Percentiles rank a stretch among this genome's conserved stretches.
These are phyloP conservation scores for Calonectria ilicicola DNA, from an alignment of 2,329 filamentous ascomycete species.

Conservation along the genomic window DNA sequence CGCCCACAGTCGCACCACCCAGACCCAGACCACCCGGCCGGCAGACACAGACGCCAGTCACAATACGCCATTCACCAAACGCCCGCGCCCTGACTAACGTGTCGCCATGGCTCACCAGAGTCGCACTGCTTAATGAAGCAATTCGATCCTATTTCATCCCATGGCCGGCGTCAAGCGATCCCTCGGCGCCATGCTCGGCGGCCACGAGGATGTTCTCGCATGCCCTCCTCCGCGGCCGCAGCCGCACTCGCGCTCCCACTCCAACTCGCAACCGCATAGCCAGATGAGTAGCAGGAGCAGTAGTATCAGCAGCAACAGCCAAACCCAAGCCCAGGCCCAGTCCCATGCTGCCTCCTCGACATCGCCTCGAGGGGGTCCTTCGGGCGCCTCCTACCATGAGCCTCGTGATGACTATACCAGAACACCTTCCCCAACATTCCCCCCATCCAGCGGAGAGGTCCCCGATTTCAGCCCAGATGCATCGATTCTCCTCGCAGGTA, in stretches of 20 bases:
- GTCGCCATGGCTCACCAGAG: slow-evolving; percentile 31
- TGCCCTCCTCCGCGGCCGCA: slow-evolving; percentile 21
- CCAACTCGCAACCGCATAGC: slow-evolving; percentile 28
- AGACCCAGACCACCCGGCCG: slow-evolving; percentile 1
- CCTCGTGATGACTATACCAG: slow-evolving; percentile 40
- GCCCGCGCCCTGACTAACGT: neutral
- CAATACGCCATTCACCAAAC: neutral
- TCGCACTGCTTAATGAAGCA: slow-evolving; percentile 34
- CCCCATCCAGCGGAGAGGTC: slow-evolving; percentile 43
- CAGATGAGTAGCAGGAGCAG: slow-evolving; percentile 28
- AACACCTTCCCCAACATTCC: slow-evolving; percentile 40
- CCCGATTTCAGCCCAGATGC: slow-evolving; percentile 68
- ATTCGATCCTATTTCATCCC: slow-evolving; percentile 30
- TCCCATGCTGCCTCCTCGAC: no score
- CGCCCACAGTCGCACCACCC: neutral
- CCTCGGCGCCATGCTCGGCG: slow-evolving; percentile 48
- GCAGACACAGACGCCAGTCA: neutral
- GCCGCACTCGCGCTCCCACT: slow-evolving; percentile 12
- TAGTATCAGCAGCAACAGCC: slow-evolving; percentile 32
- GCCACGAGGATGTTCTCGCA: slow-evolving; percentile 40
- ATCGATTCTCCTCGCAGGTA: slow-evolving; percentile 79
- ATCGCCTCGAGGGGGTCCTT: neutral
- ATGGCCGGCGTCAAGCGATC: slow-evolving; percentile 57
- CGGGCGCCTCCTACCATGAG: slow-evolving; percentile 27
- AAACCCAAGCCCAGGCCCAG: slow-evolving; percentile 30